Conservation (phyloP, 2,329 filamentous ascomycete species). For the Chaetomium olivaceum region DNA sequence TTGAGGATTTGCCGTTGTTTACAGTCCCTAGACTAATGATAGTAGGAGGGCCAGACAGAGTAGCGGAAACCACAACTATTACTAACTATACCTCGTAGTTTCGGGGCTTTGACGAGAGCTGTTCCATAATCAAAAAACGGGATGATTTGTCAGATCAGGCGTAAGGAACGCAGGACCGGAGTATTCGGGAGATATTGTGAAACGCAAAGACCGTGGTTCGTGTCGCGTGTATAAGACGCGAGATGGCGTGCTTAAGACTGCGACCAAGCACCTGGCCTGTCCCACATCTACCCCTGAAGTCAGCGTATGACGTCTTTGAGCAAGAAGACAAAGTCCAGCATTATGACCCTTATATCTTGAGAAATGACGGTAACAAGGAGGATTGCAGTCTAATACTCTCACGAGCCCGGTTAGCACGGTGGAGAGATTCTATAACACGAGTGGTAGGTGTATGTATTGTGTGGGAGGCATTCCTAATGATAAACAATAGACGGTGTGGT, state of each 20-base stretch:
- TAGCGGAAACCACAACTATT: background rate
- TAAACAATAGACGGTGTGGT: too few species aligned
- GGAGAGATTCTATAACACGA: background rate
- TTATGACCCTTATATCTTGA: too few species aligned
- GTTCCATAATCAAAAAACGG: too few species aligned
- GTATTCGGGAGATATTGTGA: background rate
- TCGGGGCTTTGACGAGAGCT: background rate
- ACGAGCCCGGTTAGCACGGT: background rate
- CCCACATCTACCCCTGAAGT: background rate
- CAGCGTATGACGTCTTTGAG: background rate
- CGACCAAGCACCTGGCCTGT: background rate
- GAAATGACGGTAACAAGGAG: too few species aligned
- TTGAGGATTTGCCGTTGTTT: background rate
- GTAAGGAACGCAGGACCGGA: background rate
- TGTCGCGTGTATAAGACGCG: conserved; percentile 12
- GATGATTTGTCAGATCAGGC: background rate
- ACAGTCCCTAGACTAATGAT: background rate
- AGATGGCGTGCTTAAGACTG: conserved; percentile 15
- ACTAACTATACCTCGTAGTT: background rate
- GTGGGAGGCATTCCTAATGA: too few species aligned
- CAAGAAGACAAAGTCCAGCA: too few species aligned
- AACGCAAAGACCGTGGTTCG: background rate
- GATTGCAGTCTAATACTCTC: too few species aligned
- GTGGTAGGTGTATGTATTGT: too few species aligned
- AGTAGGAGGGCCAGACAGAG: background rate